Base-by-base conservation (phyloP, 2,329 filamentous ascomycete species). In the Trichoderma citrinoviride region DNA sequence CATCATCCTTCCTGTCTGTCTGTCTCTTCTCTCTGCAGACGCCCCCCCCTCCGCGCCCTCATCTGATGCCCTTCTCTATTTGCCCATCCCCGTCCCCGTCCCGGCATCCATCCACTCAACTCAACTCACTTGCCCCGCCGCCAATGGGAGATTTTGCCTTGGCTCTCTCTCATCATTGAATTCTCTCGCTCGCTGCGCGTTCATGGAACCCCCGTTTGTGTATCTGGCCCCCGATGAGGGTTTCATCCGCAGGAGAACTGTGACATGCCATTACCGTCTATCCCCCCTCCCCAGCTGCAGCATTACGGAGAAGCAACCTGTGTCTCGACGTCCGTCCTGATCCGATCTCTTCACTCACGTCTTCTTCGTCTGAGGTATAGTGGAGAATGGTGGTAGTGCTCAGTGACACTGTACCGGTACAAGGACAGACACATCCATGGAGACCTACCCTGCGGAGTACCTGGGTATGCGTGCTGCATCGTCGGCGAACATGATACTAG, bases 101-200 rank as follows among this genome's bases (percentile, higher is more conserved):
- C 50, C 50, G 43, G 55, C 55, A 46, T 47, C 55, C 55, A 37
- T 58, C 55, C 25, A 46, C 10, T 12, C 10, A 12, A 37, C 2
- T 14, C 10, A 37, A 37, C 33, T 37, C 10, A 37, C 29, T 37
- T 33, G 55, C 44, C 43, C 57, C 46, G 23, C 46, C 46, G 57
- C 57, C 57, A 61, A 43, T 61, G 57, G 57, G 57, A 61, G 57
- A 61, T 29, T 61, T 61, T 61, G 57, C 46, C 23, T 52, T 61
- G n/a, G 46, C 29, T 50, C 56, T 27, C 37, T n/a, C 10, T 37
- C 33, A 14, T 37, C 33, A 12, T 14, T 37, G 10, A 41, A 41
- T 49, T 60, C 47, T 19, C 33, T 37, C 33, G 46, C 27, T 41
- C 29, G 19, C 49, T 23, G 33, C 19, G 44, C 25, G n/a, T 60